Conservation (phyloP, 2,329 filamentous ascomycete species). For the Decorospora gaudefroyi region DNA sequence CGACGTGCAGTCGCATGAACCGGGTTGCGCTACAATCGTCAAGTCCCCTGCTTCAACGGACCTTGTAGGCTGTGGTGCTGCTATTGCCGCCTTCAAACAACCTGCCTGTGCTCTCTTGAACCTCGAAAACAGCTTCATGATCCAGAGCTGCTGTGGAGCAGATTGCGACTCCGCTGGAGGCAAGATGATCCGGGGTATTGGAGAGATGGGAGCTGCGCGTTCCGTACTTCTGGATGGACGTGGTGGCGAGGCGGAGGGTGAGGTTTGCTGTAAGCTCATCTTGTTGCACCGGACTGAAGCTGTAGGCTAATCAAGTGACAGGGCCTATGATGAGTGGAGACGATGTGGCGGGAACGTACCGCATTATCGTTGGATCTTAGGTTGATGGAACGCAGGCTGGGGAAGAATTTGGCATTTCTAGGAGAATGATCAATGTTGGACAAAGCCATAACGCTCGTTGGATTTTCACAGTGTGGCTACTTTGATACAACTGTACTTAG, state of each 20-base stretch:
- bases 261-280: conserved; percentile 1
- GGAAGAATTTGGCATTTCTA: not conserved
- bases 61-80: not conserved
- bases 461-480: not conserved
- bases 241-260: not conserved
- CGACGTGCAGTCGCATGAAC: not conserved
- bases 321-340: not conserved
- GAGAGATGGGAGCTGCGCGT: not conserved
- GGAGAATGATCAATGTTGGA: not conserved
- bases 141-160: not conserved
- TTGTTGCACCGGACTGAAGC: not conserved
- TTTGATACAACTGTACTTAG: not conserved
- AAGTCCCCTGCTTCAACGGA: not conserved
- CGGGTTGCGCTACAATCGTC: not conserved
- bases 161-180: not conserved
- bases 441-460: not conserved
- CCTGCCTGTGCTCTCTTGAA: not conserved
- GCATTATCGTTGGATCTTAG: not conserved
- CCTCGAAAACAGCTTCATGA: not conserved
- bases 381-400: not conserved
- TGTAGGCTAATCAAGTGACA: conserved; percentile 1
- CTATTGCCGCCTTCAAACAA: not conserved
- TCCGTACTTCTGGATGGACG: not conserved
- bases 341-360: not conserved
- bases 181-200: not conserved